Conservation (phyloP, 1,284 basidiomycete species). For the Pseudozyma hubeiensis region DNA sequence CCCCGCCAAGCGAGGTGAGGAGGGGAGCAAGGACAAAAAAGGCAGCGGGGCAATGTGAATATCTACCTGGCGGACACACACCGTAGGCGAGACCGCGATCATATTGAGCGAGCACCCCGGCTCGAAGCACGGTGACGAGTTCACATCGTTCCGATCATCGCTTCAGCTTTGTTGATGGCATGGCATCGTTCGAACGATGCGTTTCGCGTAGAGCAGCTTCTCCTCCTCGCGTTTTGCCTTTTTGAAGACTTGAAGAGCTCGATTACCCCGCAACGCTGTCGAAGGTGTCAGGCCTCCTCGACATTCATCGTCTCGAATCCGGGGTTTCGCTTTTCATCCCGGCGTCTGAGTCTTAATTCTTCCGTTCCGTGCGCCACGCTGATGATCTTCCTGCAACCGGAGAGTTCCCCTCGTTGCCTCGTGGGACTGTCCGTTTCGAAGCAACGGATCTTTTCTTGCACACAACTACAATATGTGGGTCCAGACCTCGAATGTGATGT, state of each 20-base stretch:
- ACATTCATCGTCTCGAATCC: background rate
- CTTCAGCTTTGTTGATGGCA: too few relatives aligned
- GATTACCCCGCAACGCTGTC: too few relatives aligned
- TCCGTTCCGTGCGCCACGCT: background rate
- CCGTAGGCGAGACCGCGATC: conserved; percentile 5
- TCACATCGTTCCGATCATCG: too few relatives aligned
- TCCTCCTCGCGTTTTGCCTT: too few relatives aligned
- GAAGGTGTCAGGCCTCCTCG: too few relatives aligned
- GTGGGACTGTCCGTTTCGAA: background rate
- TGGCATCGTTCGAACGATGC: too few relatives aligned
- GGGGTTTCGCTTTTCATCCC: background rate
- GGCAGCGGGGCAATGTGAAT: conserved; percentile 8
- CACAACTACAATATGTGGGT: background rate
- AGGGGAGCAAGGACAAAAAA: background rate
- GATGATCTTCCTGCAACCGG: background rate
- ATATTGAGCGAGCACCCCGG: too few relatives aligned
- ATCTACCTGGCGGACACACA: background rate
- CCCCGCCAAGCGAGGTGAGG: background rate
- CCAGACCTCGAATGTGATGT: background rate
- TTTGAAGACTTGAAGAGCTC: too few relatives aligned
- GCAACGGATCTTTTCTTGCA: background rate
- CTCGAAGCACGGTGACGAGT: too few relatives aligned
- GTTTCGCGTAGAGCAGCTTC: too few relatives aligned
- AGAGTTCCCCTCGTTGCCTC: background rate
- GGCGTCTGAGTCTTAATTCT: conserved; percentile 6